Conservation (phyloP, 202 grass and related monocot genomes). For the Setaria viridis region DNA sequence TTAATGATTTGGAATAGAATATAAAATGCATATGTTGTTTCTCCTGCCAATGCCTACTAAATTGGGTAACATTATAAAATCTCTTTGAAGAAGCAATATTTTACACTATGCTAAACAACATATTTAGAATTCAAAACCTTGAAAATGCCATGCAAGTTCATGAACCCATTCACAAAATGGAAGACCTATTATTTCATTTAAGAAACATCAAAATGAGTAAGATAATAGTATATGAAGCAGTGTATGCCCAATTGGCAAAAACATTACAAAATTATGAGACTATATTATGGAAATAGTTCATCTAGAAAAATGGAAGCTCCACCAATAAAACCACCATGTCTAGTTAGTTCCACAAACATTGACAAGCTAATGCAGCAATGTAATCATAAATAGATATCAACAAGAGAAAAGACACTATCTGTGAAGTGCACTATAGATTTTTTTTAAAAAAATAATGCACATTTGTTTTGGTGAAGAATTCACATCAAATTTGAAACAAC, state of each 20-base stretch:
- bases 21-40: slow-evolving; percentile 9
- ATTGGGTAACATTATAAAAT: slow-evolving; percentile 1
- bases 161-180: slow-evolving; percentile 8
- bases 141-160: background rate
- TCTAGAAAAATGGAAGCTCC: background rate
- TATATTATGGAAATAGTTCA: background rate
- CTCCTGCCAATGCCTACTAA: background rate
- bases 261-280: background rate
- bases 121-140: background rate
- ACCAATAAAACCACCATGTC: background rate
- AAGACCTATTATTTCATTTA: slow-evolving; percentile 5
- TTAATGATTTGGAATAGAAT: background rate
- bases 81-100: background rate
- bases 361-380: background rate
- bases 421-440: background rate
- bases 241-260: background rate
- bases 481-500: background rate
- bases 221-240: background rate
- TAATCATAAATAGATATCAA: background rate
- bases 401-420: background rate
- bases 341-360: background rate
- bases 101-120: background rate
- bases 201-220: background rate
- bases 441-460: background rate
- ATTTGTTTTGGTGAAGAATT: background rate